A percentile compares a stretch with the other conserved stretches of the same genome.
phyloP scores from a whole-genome alignment of 164 flowering plant species.

The Berberis vulgaris region DNA sequence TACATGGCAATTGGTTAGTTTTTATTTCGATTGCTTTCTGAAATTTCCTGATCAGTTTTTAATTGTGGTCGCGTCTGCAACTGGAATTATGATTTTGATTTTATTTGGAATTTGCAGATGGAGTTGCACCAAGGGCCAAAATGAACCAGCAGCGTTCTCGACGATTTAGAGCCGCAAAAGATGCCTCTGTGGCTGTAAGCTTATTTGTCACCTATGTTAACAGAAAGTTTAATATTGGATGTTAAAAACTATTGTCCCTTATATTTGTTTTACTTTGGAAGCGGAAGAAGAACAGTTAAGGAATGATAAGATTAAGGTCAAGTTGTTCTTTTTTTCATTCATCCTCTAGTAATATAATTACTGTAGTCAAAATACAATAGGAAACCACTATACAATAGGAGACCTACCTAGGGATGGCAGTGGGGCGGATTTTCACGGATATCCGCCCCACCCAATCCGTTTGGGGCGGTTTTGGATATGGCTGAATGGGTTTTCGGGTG shows the following conservation, averaged over 20 bases:
- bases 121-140: conserved; percentile 25
- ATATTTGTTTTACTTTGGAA: conserved; percentile 34
- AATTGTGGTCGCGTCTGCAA: not conserved
- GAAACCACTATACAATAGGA: too few species aligned
- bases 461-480: too few species aligned
- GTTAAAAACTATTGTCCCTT: not conserved
- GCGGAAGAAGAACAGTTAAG: conserved; percentile 72
- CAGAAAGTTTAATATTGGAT: not conserved
- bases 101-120: conserved; percentile 38
- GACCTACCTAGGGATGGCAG: too few species aligned
- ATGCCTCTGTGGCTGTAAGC: conserved; percentile 82
- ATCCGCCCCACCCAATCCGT: too few species aligned
- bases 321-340: too few species aligned
- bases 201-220: not conserved
- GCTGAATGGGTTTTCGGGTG: too few species aligned
- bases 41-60: not conserved
- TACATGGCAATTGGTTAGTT: conserved; percentile 85
- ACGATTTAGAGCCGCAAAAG: conserved; percentile 94
- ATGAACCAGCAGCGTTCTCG: conserved; percentile 98
- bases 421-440: too few species aligned
- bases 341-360: too few species aligned
- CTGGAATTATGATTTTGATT: not conserved
- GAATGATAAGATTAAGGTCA: too few species aligned
- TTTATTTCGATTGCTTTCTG: not conserved
- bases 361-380: too few species aligned